phyloP scores from a whole-genome alignment of 2,329 filamentous ascomycete species.

The Fusarium heterosporum region DNA sequence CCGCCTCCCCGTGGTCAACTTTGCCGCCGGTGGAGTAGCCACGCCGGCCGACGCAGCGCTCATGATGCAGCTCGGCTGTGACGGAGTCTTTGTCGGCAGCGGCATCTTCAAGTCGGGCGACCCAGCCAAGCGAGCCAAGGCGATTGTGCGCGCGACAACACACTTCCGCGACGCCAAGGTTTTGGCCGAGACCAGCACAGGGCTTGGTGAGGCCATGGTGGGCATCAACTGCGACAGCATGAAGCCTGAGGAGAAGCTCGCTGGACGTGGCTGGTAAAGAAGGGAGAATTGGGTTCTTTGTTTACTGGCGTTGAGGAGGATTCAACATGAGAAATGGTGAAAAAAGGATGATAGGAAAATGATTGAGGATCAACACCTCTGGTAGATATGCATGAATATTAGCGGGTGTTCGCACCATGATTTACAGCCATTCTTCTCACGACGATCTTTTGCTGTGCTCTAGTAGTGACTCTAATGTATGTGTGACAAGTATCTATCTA shows the following conservation, averaged over 20 bases:
- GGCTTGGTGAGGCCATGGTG: slow-evolving; percentile 97
- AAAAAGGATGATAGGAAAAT: slow-evolving; percentile 6
- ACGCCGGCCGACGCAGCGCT: slow-evolving; percentile 96
- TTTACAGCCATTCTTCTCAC: slow-evolving; percentile 11
- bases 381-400: slow-evolving; percentile 18
- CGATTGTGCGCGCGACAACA: slow-evolving; percentile 93
- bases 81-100: slow-evolving; percentile 96
- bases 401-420: slow-evolving; percentile 36
- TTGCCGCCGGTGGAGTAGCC: slow-evolving; percentile 98
- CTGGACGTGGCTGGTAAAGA: slow-evolving; percentile 82
- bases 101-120: slow-evolving; percentile 98
- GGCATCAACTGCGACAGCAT: slow-evolving; percentile 89
- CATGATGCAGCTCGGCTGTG: slow-evolving; percentile 98
- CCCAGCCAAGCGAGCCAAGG: slow-evolving; percentile 88
- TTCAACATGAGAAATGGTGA: slow-evolving; percentile 27
- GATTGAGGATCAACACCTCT: slow-evolving; percentile 13
- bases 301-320: slow-evolving; percentile 25
- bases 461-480: neutral
- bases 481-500: neutral
- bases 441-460: neutral
- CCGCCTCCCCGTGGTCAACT: slow-evolving; percentile 94
- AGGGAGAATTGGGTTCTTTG: neutral
- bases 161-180: slow-evolving; percentile 89
- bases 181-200: slow-evolving; percentile 86
- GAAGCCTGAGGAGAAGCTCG: slow-evolving; percentile 83